Conservation (phyloP, 768 basidiomycete species). For the Leccinum subgranulosum region DNA sequence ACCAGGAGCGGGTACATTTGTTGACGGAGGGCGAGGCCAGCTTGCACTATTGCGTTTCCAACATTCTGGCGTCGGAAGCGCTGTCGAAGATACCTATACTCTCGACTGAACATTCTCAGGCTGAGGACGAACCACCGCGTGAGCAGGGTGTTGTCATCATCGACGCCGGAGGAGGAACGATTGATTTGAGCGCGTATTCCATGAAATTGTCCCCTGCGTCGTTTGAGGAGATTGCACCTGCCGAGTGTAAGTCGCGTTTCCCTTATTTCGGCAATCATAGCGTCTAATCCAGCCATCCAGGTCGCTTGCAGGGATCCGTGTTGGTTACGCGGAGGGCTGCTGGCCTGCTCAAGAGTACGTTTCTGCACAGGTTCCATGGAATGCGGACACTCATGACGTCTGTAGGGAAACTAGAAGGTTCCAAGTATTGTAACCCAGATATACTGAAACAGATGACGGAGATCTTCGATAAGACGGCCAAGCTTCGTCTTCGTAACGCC, state of each 20-base stretch:
- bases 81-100: slow-evolving; percentile 17
- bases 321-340: slow-evolving; percentile 36
- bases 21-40: slow-evolving; percentile 67
- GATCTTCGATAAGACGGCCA: slow-evolving; percentile 38
- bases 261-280: background rate
- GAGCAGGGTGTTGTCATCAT: slow-evolving; percentile 42
- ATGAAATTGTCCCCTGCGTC: slow-evolving; percentile 38
- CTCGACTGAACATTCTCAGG: slow-evolving; percentile 11
- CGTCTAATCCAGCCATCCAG: slow-evolving; percentile 20
- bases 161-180: slow-evolving; percentile 49
- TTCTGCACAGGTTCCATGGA: background rate
- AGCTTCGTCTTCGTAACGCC: slow-evolving; percentile 41
- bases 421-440: slow-evolving; percentile 30
- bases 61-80: slow-evolving; percentile 38
- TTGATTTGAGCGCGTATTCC: slow-evolving; percentile 42
- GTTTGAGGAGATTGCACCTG: slow-evolving; percentile 38
- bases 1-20: slow-evolving; percentile 45
- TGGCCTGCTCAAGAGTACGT: slow-evolving; percentile 27
- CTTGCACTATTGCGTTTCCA: slow-evolving; percentile 53
- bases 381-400: background rate
- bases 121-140: slow-evolving; percentile 18
- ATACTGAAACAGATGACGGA: slow-evolving; percentile 37
- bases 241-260: slow-evolving; percentile 29
- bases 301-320: slow-evolving; percentile 41
- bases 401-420: slow-evolving; percentile 30